These are phyloP conservation scores for Blastomyces parvus DNA, from an alignment of 2,329 filamentous ascomycete species.

Conservation along the genomic window DNA sequence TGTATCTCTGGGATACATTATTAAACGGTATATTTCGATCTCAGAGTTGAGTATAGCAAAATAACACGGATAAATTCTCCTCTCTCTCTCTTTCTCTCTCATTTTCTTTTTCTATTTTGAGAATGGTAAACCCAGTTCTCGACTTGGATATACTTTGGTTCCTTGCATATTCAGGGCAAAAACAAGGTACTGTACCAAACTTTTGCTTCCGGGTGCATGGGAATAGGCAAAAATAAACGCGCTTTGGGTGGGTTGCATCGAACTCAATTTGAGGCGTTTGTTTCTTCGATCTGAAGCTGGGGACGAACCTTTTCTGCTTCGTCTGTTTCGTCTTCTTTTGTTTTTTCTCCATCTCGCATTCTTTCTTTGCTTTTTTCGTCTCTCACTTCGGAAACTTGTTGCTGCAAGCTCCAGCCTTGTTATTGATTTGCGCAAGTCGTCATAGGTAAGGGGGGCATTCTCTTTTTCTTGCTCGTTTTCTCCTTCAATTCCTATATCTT, in stretches of 20 bases:
- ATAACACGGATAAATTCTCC: background rate
- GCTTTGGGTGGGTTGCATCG: background rate
- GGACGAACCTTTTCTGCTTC: background rate
- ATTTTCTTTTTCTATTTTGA: background rate
- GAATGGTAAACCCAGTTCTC: background rate
- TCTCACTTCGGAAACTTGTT: background rate
- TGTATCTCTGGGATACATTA: background rate
- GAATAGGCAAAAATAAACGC: background rate
- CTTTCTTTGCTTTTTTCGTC: background rate
- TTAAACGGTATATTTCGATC: background rate
- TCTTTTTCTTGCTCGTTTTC: background rate
- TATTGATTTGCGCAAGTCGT: background rate
- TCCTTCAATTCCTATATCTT: background rate
- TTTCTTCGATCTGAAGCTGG: background rate
- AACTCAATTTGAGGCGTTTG: background rate
- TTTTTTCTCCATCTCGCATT: background rate
- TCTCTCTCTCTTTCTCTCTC: background rate
- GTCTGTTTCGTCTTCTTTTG: background rate
- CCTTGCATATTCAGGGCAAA: background rate
- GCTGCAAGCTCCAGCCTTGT: background rate
- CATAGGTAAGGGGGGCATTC: background rate
- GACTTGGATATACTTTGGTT: background rate
- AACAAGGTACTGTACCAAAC: background rate
- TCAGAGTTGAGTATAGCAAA: background rate
- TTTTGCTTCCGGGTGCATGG: background rate